Evolutionary conservation across 371 early-diverging fungal species (phyloP), one percentile per base, ranked within the genome.

Genomic region (Umbelopsis sp.): DNA sequence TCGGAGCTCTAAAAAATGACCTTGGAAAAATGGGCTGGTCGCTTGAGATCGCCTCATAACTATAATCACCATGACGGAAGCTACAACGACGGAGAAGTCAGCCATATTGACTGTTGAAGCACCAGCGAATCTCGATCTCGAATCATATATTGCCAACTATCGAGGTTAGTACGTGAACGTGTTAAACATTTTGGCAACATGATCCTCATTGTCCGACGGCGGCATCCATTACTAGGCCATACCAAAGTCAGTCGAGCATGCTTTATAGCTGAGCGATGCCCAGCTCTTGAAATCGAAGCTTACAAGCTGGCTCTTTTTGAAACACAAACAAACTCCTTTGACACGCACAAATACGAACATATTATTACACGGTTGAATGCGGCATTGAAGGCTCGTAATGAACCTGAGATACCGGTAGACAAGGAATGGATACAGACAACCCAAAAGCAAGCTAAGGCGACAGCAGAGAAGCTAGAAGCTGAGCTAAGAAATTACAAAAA

Each of bases 241-340:
- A 84, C 91, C 29, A 89, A 86, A 65, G 82, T 92, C 73, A 82
- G 87, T 57, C 87, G 94, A 51, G 85, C 92, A 20, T 73, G 92
- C 52, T 93, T 89, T 71, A 92, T 95, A 65, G 92, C 92, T 2
- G 87, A 89, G 50, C 83, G 87, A n/a, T 92, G 92, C 71, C 86
- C 89, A 1, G 67, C 83, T 32, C 87, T 92, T 45, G 81, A 87
- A 25, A 70, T 90, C 11, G 92, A 93, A 44, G 92, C 93, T 2
- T 83, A 85, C 67, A 75, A 74, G 37, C 69, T 86, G 50, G 94
- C 94, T 3, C 72, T 93, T 44, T 68, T 66, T 12, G 90, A 90
- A 46, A 76, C 93, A 16, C 80, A 84, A 57, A 66, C 73, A 32
- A 68, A 70, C 6, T 86, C 92, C 5, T 63, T 81, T 45, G 86